Base-by-base conservation (phyloP, 345 rosid genomes). In the Euclidium syriacum region DNA sequence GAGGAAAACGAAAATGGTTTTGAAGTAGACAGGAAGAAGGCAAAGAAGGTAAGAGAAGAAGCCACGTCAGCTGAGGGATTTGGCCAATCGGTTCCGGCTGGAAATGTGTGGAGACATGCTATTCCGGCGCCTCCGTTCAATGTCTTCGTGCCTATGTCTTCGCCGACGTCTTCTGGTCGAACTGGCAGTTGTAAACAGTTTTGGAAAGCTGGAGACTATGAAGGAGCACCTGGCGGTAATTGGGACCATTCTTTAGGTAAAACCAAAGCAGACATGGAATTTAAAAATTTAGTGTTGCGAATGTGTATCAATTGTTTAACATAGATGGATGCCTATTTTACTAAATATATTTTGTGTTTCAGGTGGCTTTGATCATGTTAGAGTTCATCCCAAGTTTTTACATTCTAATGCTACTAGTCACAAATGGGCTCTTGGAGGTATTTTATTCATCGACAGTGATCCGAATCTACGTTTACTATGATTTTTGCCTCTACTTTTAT, bases 381-480 rank as follows among this genome's bases (percentile, higher is more conserved):
- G 98, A 73, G 96, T 92, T 66, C 98, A 92, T 81, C 98, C 98
- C 29, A 92, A 82, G 68, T 92, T 92, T 58, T 68, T 92, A 30
- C 98, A 92, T 80, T 92, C 98, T 25, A 92, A 92, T 71, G 98
- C 98, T 56, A 92, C 98, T 6, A 92, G 98, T 72, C 98, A 92
- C 75, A 92, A 89, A 66, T 92, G 98, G 98, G 96, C 96, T 35
- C 94, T 92, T 69, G 98, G 98, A 80, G 98, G 98, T 89, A 73
- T 53, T 61, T 24, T 9, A 25, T 33, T 55, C 3, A 34, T 35
- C 10, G 18, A 43, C 18, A 7, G 14, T 61, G n/a, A 16, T 32
- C 10, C 1, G 5, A 38, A 44, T n/a, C 55, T 51, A 22, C 3
- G 3, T 10, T 23, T 52, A 42, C 25, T 0, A 7, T 44, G n/a